A percentile compares a stretch with the other conserved stretches of the same genome.
phyloP scores from a whole-genome alignment of 306 rosid species.

The Rosa multiflora region DNA sequence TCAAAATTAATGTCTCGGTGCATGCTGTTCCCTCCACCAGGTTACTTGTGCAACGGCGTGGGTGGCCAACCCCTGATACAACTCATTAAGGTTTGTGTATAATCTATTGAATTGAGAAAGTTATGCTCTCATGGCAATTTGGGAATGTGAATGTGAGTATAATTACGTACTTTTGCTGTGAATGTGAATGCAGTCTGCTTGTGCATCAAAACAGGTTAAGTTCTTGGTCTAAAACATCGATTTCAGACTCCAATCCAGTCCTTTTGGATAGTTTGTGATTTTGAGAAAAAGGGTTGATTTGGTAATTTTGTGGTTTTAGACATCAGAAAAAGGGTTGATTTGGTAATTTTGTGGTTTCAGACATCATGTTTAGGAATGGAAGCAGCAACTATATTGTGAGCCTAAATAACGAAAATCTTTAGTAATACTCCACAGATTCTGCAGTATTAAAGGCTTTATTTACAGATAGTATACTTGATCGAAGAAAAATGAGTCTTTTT shows the following conservation, averaged over 20 bases:
- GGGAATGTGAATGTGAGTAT: background rate
- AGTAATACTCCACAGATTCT: background rate
- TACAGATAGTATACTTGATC: background rate
- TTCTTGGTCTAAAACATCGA: background rate
- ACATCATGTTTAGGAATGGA: background rate
- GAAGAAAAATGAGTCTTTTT: background rate
- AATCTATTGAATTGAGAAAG: background rate
- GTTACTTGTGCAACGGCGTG: slow-evolving; percentile 10
- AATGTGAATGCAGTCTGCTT: background rate
- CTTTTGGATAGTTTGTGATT: background rate
- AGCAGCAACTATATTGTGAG: background rate
- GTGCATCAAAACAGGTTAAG: background rate
- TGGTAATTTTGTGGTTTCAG: background rate
- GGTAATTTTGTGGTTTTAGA: background rate
- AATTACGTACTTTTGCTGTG: background rate
- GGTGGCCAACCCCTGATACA: slow-evolving; percentile 7
- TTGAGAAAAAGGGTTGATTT: background rate
- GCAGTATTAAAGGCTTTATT: background rate
- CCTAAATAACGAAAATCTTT: no score
- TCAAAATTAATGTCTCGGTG: slow-evolving; percentile 1
- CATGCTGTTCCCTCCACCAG: background rate
- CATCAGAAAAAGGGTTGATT: background rate
- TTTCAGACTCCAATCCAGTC: background rate
- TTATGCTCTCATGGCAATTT: background rate
- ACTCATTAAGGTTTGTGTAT: slow-evolving; percentile 3